These are phyloP conservation scores for Diaporthe eres DNA, from an alignment of 2,329 filamentous ascomycete genomes.

Conservation along the genomic window DNA sequence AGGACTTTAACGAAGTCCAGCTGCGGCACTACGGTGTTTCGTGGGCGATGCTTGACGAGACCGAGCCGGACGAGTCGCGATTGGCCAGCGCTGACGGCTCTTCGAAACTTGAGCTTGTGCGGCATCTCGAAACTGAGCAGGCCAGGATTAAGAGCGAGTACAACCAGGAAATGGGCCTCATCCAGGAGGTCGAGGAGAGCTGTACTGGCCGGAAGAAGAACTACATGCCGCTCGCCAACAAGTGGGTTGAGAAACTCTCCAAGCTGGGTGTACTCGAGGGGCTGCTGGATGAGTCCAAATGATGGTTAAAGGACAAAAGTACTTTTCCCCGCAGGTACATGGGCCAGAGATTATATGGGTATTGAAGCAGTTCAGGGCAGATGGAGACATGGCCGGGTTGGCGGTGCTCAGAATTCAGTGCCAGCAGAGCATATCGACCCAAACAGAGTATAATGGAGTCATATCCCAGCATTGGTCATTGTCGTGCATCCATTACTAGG, in stretches of 20 bases:
- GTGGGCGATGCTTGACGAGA: conserved; percentile 10
- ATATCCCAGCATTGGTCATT: not conserved
- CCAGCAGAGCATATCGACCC: not conserved
- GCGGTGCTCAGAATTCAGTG: not conserved
- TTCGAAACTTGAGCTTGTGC: conserved; percentile 14
- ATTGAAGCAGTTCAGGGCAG: not conserved
- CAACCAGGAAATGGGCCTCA: conserved; percentile 60
- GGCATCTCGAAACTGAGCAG: conserved; percentile 58
- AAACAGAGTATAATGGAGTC: not conserved
- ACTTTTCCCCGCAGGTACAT: too few relatives aligned
- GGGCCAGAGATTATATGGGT: not conserved
- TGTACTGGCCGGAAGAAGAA: conserved; percentile 74
- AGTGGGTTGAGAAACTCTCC: conserved; percentile 78
- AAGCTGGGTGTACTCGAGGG: conserved; percentile 73
- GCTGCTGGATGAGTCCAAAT: conserved; percentile 46
- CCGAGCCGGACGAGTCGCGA: not conserved
- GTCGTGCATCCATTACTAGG: not conserved
- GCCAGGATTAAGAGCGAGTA: conserved; percentile 60
- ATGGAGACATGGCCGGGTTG: not conserved
- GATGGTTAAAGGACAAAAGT: not conserved
- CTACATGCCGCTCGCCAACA: conserved; percentile 77
- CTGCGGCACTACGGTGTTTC: conserved; percentile 33
- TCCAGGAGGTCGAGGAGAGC: conserved; percentile 64
- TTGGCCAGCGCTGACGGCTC: not conserved
- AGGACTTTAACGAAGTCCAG: conserved; percentile 19